Conservation (phyloP, 257 asterid species). For the Linderniella brevidens region DNA sequence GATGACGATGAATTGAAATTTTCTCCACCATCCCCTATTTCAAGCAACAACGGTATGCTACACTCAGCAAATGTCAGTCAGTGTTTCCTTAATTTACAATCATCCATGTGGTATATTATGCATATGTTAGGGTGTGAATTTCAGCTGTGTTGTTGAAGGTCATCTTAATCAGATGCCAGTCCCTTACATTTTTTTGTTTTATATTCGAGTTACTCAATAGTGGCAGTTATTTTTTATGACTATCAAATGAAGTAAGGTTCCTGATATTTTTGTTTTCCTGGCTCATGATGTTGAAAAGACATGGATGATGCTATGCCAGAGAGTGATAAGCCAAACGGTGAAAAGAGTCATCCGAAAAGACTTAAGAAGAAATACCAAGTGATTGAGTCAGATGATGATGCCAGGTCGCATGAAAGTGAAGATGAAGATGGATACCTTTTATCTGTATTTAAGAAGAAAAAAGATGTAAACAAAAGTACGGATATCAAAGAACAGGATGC, state of each 20-base stretch:
- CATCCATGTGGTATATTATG: constrained; percentile 5
- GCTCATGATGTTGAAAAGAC: constrained; percentile 13
- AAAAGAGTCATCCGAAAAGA: constrained; percentile 16
- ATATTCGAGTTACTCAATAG: too few relatives aligned
- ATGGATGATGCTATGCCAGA: constrained; percentile 12
- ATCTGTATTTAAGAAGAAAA: constrained; percentile 19
- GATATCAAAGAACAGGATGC: constrained; percentile 19
- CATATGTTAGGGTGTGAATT: constrained; percentile 5
- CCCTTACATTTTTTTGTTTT: too few relatives aligned
- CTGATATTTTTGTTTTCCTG: constrained; percentile 10
- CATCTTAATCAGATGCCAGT: too few relatives aligned
- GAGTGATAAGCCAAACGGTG: constrained; percentile 12
- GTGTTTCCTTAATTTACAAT: constrained; percentile 1
- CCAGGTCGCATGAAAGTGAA: constrained; percentile 19
- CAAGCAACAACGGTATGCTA: constrained; percentile 30
- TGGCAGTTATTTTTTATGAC: too few relatives aligned
- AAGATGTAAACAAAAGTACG: constrained; percentile 12
- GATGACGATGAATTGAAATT: constrained; percentile 32
- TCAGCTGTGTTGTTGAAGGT: neutral
- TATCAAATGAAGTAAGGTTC: neutral
- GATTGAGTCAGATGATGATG: constrained; percentile 38
- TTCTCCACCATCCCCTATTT: constrained; percentile 24
- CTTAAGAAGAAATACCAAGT: constrained; percentile 29
- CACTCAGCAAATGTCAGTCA: neutral
- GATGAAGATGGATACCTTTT: constrained; percentile 27